Percentiles rank a stretch among this genome's conserved stretches.
phyloP scores from a whole-genome alignment of 2,329 filamentous ascomycete species.

The Calonectria pseudoturangicola region DNA sequence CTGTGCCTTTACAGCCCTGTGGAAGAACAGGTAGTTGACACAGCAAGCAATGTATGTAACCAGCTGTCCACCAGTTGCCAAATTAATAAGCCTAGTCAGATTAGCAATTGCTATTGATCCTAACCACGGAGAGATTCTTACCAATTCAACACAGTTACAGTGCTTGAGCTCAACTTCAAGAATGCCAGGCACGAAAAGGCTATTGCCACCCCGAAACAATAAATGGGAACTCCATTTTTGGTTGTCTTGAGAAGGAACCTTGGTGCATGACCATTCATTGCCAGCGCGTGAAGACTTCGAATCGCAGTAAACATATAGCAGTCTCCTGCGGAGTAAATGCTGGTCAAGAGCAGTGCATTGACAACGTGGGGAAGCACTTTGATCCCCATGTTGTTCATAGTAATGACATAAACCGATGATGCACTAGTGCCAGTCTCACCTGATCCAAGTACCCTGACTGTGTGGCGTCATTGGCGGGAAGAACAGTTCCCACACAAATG shows the following conservation, averaged over 20 bases:
- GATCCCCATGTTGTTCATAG: constrained; percentile 17
- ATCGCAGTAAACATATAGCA: constrained; percentile 13
- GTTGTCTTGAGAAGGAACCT: constrained; percentile 9
- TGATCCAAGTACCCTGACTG: constrained; percentile 65
- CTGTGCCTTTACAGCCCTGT: constrained; percentile 15
- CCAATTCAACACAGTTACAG: constrained; percentile 15
- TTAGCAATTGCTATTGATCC: background rate
- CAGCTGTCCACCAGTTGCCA: background rate
- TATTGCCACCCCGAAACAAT: constrained; percentile 14
- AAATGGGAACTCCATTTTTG: constrained; percentile 22
- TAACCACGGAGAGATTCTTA: background rate
- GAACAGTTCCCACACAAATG: constrained; percentile 75
- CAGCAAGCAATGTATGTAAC: constrained; percentile 15
- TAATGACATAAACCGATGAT: constrained; percentile 22
- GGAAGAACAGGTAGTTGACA: constrained; percentile 21
- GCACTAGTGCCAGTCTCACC: constrained; percentile 46
- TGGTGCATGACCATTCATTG: constrained; percentile 12
- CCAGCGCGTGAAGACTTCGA: constrained; percentile 6
- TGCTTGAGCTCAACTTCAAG: constrained; percentile 21
- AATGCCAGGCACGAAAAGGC: constrained; percentile 20
- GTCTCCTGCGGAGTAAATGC: constrained; percentile 24
- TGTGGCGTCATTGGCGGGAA: constrained; percentile 72
- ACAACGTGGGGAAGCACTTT: constrained; percentile 8
- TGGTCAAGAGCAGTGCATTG: constrained; percentile 13
- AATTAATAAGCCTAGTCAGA: background rate